Conservation (phyloP, 2,329 filamentous ascomycete species). For the Botrytis deweyae region DNA sequence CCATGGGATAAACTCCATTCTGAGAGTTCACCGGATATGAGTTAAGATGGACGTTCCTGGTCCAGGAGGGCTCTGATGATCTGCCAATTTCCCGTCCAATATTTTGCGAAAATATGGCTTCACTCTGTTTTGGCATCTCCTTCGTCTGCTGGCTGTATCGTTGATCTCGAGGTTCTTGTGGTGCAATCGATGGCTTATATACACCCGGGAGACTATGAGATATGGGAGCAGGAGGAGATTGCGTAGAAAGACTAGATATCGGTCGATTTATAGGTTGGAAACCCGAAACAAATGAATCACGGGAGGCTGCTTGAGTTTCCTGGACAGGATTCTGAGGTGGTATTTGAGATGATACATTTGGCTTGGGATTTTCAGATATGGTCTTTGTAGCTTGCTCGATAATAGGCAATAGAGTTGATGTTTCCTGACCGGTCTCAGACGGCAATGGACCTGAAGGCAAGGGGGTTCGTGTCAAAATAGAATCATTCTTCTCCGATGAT, state of each 20-base stretch:
- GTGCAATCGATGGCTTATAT: background rate
- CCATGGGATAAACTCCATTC: conserved; percentile 9
- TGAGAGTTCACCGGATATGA: background rate
- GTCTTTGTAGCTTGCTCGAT: background rate
- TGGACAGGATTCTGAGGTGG: background rate
- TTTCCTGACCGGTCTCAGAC: background rate
- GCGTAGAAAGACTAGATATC: background rate
- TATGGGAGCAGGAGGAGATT: background rate
- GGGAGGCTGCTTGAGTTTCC: background rate
- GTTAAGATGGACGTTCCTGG: background rate
- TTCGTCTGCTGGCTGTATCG: too few relatives aligned
- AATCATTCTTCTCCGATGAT: background rate
- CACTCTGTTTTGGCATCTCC: background rate
- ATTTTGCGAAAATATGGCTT: background rate
- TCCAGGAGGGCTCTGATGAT: background rate
- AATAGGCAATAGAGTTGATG: background rate
- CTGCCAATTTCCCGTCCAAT: background rate
- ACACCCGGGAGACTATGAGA: background rate
- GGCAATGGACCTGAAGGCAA: background rate
- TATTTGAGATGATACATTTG: background rate
- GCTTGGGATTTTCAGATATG: background rate
- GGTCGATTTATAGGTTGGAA: conserved; percentile 12
- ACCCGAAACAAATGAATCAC: background rate
- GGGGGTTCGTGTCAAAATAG: background rate
- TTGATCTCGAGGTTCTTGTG: background rate